Base-by-base conservation (phyloP, 23 red algal genomes). In the Gracilaria domingensis region DNA sequence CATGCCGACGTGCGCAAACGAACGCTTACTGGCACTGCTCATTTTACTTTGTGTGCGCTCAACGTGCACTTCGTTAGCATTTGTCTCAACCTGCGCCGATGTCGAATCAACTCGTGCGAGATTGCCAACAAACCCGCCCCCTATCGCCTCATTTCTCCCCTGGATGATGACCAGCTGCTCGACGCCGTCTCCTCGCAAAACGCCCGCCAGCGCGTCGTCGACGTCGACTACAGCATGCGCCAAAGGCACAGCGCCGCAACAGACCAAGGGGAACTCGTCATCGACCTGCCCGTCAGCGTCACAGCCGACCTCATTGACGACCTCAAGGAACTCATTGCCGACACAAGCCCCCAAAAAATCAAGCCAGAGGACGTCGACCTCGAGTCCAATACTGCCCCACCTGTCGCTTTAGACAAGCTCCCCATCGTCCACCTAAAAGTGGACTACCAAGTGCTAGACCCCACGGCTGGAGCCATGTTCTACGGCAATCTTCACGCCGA, bases 51-150 rank as follows among this genome's bases (percentile, higher is more conserved):
- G 20, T 65, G 57, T 62, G 88, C 79, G 13, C 88, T 92, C 77
- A 92, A 83, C 35, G 28, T 61, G 53, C 66, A 73, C 35, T 92
- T 71, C 35, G 65, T 74, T 45, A 83, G 40, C 53, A 58, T 92
- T 83, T 75, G 50, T 57, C 79, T 92, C 77, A 92, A 92, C 33
- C 39, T 92, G 58, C 88, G 88, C 24, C 88, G 88, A 35, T 82
- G 88, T 75, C 64, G 61, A 20, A 76, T 92, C 77, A 83, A 54
- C 30, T 83, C 77, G 25, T 73, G 76, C 30, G 75, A 39, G 20
- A 73, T 92, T 30, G 60, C 59, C 66, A 12, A n/a, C 42, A 51
- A 76, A 14, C 32, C 45, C 20, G 76, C 66, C 55, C 64, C 60
- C 4, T 92, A 81, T 60, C 61, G 79, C n/a, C 58, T 82, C 64